Evolutionary conservation across 148 eudicot species (phyloP).

Genomic region (Mesembryanthemum crystallinum): DNA sequence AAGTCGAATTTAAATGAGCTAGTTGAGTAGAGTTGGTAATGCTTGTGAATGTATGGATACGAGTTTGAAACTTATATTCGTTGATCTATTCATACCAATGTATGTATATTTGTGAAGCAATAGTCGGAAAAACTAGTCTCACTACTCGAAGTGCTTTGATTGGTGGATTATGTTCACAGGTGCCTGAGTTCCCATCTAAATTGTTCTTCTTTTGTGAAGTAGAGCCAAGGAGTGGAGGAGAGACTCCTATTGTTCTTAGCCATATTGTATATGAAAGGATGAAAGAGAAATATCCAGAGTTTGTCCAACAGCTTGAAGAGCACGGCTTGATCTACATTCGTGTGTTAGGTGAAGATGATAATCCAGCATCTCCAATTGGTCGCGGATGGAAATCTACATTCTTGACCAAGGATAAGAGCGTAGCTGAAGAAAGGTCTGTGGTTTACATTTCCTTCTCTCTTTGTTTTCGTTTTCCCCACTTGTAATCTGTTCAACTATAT

Average conservation of each 20-base stretch:
- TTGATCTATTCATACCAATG: not conserved
- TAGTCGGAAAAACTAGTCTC: no score
- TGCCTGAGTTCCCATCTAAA: slow-evolving; percentile 78
- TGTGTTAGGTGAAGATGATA: slow-evolving; percentile 80
- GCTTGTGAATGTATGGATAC: not conserved
- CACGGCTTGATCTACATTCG: slow-evolving; percentile 70
- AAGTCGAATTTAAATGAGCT: no score
- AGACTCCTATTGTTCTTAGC: slow-evolving; percentile 95
- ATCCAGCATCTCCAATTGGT: slow-evolving; percentile 75
- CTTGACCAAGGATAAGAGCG: slow-evolving; percentile 62
- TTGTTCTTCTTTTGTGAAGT: slow-evolving; percentile 90
- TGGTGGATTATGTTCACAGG: slow-evolving; percentile 36
- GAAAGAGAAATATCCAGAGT: slow-evolving; percentile 74
- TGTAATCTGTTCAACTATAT: not conserved
- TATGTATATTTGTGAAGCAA: no score
- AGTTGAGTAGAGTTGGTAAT: no score
- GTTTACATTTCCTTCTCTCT: not conserved
- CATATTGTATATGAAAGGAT: slow-evolving; percentile 75
- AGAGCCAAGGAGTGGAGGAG: slow-evolving; percentile 79
- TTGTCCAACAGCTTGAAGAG: slow-evolving; percentile 63
- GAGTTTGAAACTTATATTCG: no score
- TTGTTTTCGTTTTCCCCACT: no score
- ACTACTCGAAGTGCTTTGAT: no score
- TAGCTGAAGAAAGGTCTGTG: slow-evolving; percentile 85
- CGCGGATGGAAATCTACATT: slow-evolving; percentile 92